phyloP scores from a whole-genome alignment of 2,329 filamentous ascomycete genomes.

The Tolypocladium inflatum region DNA sequence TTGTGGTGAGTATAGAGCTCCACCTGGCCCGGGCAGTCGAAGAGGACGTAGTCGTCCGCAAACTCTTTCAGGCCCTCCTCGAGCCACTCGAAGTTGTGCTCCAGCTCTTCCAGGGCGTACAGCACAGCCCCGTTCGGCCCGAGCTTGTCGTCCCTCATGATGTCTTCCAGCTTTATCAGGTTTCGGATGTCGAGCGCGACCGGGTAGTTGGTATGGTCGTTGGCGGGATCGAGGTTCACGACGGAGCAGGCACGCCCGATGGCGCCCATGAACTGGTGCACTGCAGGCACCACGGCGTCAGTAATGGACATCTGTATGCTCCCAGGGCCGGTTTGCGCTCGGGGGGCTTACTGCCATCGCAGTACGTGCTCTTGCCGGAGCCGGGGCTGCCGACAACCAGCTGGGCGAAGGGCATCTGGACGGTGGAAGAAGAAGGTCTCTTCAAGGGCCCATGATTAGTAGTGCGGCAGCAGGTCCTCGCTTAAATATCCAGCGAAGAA shows the following conservation, averaged over 20 bases:
- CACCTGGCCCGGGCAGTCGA: conserved; percentile 95
- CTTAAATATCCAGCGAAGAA: neutral
- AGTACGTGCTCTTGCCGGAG: conserved; percentile 94
- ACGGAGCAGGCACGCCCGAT: conserved; percentile 92
- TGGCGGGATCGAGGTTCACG: conserved; percentile 94
- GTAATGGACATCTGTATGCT: neutral
- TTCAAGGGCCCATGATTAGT: conserved; percentile 16
- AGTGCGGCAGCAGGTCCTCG: neutral
- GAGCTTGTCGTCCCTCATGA: conserved; percentile 84
- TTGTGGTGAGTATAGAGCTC: conserved; percentile 95
- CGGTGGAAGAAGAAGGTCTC: conserved; percentile 4
- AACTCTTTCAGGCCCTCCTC: conserved; percentile 70
- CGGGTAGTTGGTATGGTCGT: conserved; percentile 83
- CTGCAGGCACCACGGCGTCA: conserved; percentile 21
- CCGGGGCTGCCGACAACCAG: conserved; percentile 91
- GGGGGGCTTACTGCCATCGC: conserved; percentile 70
- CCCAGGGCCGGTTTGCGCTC: neutral
- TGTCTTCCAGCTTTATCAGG: conserved; percentile 82
- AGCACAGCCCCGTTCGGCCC: conserved; percentile 89
- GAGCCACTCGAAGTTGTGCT: conserved; percentile 89
- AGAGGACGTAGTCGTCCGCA: conserved; percentile 84
- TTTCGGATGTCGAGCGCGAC: conserved; percentile 85
- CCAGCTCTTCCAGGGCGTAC: conserved; percentile 90
- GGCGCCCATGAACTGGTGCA: conserved; percentile 96
- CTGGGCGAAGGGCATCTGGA: conserved; percentile 55